phyloP scores from a whole-genome alignment of 139 green algal species.

The Ettlia oleoabundans region DNA sequence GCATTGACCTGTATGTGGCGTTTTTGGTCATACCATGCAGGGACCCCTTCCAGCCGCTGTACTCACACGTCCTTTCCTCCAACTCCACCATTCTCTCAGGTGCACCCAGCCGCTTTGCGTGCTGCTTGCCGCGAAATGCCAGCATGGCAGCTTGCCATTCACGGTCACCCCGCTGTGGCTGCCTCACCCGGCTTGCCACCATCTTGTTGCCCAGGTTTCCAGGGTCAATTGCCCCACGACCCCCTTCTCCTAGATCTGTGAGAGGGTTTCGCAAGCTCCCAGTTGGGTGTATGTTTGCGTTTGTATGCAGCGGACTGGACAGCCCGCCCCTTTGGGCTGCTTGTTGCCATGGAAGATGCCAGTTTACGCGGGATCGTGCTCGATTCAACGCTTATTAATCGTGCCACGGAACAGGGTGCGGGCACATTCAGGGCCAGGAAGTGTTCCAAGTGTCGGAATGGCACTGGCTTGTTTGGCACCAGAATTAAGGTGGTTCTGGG shows the following conservation, averaged over 20 bases:
- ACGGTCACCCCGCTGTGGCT: no score
- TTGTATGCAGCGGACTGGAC: constrained; percentile 21
- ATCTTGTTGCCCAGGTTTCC: no score
- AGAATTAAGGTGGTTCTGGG: no score
- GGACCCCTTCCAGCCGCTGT: constrained; percentile 31
- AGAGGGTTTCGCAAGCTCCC: no score
- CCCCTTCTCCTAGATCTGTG: no score
- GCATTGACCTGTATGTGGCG: neutral
- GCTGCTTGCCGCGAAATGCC: neutral
- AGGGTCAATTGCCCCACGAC: no score
- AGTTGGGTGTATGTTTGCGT: no score
- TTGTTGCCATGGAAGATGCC: constrained; percentile 43
- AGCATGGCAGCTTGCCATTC: no score
- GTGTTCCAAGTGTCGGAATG: neutral
- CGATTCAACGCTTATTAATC: constrained; percentile 5
- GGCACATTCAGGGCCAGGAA: neutral
- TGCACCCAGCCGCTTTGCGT: neutral
- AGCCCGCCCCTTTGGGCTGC: constrained; percentile 35
- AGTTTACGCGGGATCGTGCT: constrained; percentile 31
- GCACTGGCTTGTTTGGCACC: neutral
- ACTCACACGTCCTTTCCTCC: constrained; percentile 31
- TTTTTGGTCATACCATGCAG: neutral
- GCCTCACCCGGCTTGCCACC: no score
- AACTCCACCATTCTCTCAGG: constrained; percentile 18
- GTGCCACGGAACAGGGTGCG: neutral